Percentiles rank a stretch among this genome's conserved stretches.
Conservation (phyloP, 1,284 basidiomycete genomes). For the Vanrija humicola region DNA sequence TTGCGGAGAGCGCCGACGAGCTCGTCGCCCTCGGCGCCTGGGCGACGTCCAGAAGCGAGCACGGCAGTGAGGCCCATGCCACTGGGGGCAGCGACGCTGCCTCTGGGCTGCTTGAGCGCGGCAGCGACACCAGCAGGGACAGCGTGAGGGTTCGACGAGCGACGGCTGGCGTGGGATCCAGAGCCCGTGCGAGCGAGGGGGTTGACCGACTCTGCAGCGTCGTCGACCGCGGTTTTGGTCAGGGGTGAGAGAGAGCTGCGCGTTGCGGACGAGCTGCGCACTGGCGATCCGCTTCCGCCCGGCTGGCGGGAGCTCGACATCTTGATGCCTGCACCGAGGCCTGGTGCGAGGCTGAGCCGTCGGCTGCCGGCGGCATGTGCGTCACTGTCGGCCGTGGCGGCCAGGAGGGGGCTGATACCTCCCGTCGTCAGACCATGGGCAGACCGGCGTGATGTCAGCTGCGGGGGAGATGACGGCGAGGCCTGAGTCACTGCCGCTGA, state of each 20-base stretch:
- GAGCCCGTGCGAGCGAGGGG: neutral
- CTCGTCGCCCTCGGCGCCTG: slow-evolving; percentile 46
- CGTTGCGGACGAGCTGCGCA: too few species aligned
- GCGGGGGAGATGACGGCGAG: slow-evolving; percentile 14
- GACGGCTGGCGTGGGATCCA: too few species aligned
- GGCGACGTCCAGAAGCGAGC: slow-evolving; percentile 11
- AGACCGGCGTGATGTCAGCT: neutral
- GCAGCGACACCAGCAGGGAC: neutral
- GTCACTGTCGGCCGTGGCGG: slow-evolving; percentile 1
- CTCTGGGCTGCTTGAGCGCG: slow-evolving; percentile 9
- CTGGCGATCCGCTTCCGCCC: too few species aligned
- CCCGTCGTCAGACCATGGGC: neutral
- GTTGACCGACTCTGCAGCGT: neutral
- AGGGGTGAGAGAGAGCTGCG: too few species aligned
- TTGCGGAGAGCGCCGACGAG: slow-evolving; percentile 39
- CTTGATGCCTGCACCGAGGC: slow-evolving; percentile 29
- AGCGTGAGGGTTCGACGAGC: too few species aligned
- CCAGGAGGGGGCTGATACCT: slow-evolving; percentile 3
- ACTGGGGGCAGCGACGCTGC: slow-evolving; percentile 29
- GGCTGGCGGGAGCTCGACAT: neutral
- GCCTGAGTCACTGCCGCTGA: slow-evolving; percentile 12
- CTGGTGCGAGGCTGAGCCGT: slow-evolving; percentile 36
- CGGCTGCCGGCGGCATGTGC: slow-evolving; percentile 20
- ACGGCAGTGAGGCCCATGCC: slow-evolving; percentile 14
- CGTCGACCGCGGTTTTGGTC: neutral